Base-by-base conservation (phyloP, 2,329 filamentous ascomycete species). In the Exophiala dermatitidis region DNA sequence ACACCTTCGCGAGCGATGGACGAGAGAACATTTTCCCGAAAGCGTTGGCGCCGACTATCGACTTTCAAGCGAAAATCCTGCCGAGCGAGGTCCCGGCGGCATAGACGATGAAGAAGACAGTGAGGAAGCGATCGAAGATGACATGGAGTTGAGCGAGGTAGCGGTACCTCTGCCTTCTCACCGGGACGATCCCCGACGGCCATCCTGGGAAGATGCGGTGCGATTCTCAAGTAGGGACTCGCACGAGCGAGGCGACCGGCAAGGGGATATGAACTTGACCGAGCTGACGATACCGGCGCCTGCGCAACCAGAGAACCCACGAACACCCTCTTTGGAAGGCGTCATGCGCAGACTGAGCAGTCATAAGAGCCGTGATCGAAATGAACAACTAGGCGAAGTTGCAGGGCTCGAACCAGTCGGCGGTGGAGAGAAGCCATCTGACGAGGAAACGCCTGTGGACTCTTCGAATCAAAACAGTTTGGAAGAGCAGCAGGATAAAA, bases 241-340 rank as follows among this genome's bases (percentile, higher is more conserved):
- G 34, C 46, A 41, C 31, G 34, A 48, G 19, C 38, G 9, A 19
- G 28, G 28, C 46, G 36, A 30, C 12, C 5, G 36, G 26, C 29
- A 31, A 38, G 12, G 30, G 30, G 41, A 54, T n/a, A 46, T 37
- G 30, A 43, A 46, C 5, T 31, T 54, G 43, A 50, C 52, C 5
- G 52, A 54, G 30, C 42, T 54, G 46, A 46, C 47, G 19, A 12
- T 54, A 3, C 52, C 52, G 28, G 47, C 33, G n/a, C 52, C 52
- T 3, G 52, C 26, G 1, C 33, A 34, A 29, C 42, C 33, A 19
- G 26, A 47, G 44, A 36, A 48, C 36, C 43, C 50, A 3, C 41
- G 29, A 9, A 36, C 28, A 8, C 31, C 43, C 3, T 50, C 48
- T 2, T 42, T 52, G n/a, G 53, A 55, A 40, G 44, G 8, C 4